Evolutionary conservation across 495 filamentous ascomycete genomes (phyloP), one percentile per base, ranked within the genome.

Genomic region (Aspergillus bridgeri): DNA sequence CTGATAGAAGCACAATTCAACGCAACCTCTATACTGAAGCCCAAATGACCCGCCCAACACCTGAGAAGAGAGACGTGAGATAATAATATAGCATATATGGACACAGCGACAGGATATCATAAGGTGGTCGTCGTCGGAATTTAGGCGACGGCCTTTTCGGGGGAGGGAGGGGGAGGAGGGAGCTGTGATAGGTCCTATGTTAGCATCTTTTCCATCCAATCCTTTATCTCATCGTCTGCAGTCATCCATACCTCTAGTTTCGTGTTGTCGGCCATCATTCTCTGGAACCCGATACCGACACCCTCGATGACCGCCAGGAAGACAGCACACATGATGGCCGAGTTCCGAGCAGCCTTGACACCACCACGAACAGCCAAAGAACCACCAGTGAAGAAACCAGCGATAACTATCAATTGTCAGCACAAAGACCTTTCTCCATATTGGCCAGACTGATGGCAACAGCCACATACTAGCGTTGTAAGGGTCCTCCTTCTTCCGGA

Each of bases 371-470:
- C 80, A 21, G 94, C 94, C 19, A 98, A 79, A 15, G 94, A 77
- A 61, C 94, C 95, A 66, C 94, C 94, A 19, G 94, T 98, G 72
- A 97, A 92, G 82, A 97, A 97, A 59, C 94, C 94, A 29, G 94
- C 94, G 59, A 95, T 89, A 60, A 92, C 79, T 84, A 58, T 18
- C 55, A 48, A 23, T 9, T 1, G 29, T 27, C 18, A 18, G 21
- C 29, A 43, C 33, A 18, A 20, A 23, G 19, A 13, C 2, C 38
- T n/a, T 3, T 24, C 53, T 11, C n/a, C 24, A 9, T 1, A 29
- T 29, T 43, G 20, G n/a, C 51, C n/a, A 15, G 20, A 21, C 42
- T 38, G 19, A 46, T 6, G 2, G 22, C 6, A 20, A 51, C 2
- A 42, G 23, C 42, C 38, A 85, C 83, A 33, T 86, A 83, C 89